Evolutionary conservation across 2,329 filamentous ascomycete species (phyloP).

Genomic region (Cladobotryum protrusum): DNA sequence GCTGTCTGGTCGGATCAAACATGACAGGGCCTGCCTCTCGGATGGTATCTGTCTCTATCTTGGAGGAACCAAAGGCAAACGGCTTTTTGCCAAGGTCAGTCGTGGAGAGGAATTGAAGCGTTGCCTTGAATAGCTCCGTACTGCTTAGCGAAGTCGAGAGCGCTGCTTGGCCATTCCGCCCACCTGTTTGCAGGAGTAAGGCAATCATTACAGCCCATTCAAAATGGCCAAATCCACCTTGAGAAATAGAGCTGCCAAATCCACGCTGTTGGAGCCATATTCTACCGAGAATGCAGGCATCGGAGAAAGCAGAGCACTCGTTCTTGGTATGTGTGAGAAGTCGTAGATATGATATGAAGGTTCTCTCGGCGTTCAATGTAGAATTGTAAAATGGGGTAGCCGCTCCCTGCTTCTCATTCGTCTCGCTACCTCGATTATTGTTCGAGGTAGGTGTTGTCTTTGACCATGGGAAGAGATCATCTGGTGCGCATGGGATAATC

Average conservation of each 20-base stretch:
- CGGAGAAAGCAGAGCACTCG: slow-evolving; percentile 65
- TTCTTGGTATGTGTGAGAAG: slow-evolving; percentile 64
- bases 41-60: slow-evolving; percentile 27
- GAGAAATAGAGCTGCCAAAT: slow-evolving; percentile 60
- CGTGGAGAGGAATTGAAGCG: slow-evolving; percentile 76
- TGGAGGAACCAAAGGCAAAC: slow-evolving; percentile 41
- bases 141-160: slow-evolving; percentile 78
- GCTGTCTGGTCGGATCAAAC: slow-evolving; percentile 65
- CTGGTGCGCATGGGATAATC: slow-evolving; percentile 68
- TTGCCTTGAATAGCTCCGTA: slow-evolving; percentile 91
- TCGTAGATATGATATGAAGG: slow-evolving; percentile 68
- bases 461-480: slow-evolving; percentile 60
- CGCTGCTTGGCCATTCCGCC: slow-evolving; percentile 61
- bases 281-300: slow-evolving; percentile 79
- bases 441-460: slow-evolving; percentile 68
- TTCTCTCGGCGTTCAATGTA: slow-evolving; percentile 70
- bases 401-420: slow-evolving; percentile 38
- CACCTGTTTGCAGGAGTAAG: slow-evolving; percentile 72
- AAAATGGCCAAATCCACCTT: slow-evolving; percentile 86
- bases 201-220: slow-evolving; percentile 83
- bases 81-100: slow-evolving; percentile 66
- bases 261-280: slow-evolving; percentile 88
- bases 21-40: slow-evolving; percentile 57
- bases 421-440: slow-evolving; percentile 55
- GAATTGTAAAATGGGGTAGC: slow-evolving; percentile 86